Base-by-base conservation (phyloP, 2,329 filamentous ascomycete genomes). In the Eutypella sp. region DNA sequence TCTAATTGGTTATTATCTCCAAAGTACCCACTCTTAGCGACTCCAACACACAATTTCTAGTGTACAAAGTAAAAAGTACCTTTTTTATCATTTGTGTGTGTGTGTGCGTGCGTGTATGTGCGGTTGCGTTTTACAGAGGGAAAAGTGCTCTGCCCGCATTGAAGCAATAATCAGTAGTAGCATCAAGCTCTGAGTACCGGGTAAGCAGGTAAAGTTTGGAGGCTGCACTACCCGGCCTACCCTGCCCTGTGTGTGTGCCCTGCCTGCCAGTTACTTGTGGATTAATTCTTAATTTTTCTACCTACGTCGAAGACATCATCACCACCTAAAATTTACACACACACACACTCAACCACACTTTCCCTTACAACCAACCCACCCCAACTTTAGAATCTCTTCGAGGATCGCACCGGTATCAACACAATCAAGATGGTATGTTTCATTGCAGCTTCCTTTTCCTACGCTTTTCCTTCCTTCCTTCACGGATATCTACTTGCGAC, bases 341-440 rank as follows among this genome's bases (percentile, higher is more conserved):
- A n/a, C n/a, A n/a, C 49, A 48, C 50, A 59, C 59, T 55, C 49
- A 54, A 48, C 56, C 42, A 51, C 47, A 49, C 44, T 48, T 53
- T 37, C 20, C 42, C 40, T 27, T 33, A n/a, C n/a, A n/a, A n/a
- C n/a, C n/a, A 27, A 41, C 40, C 42, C 36, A 39, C 58, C 48
- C 60, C 56, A 62, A 55, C 52, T 50, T n/a, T 50, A 49, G 54
- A 61, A 49, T 69, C 78, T 81, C 79, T 82, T 82, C 79, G 79
- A 82, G 79, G 79, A 82, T 82, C 78, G 77, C 72, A 68, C 75
- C 77, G 78, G 77, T 78, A 76, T 66, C 68, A 68, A 65, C 64
- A 64, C 67, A 71, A 67, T 67, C 74, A 81, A 78, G 70, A 82
- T 82, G 79, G 79, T 82, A 67, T 72, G 79, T 72, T 59, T 43